Percentiles rank a stretch among this genome's conserved stretches.
These are phyloP conservation scores for Saraca asoca DNA, from an alignment of 331 rosid genomes.

Conservation along the genomic window DNA sequence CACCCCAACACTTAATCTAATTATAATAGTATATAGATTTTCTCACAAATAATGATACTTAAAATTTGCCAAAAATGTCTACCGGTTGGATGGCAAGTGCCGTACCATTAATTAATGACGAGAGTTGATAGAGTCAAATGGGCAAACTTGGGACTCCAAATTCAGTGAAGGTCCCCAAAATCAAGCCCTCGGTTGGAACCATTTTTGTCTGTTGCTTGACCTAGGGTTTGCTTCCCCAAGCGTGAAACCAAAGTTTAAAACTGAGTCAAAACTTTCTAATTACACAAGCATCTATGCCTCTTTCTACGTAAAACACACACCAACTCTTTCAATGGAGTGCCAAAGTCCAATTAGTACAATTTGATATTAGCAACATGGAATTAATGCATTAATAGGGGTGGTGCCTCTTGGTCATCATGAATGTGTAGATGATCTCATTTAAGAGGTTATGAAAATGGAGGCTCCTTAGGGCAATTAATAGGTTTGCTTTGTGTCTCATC, in stretches of 20 bases:
- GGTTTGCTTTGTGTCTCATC: constrained; percentile 22
- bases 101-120: constrained; percentile 52
- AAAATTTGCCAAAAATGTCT: constrained; percentile 45
- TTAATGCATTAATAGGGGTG: constrained; percentile 27
- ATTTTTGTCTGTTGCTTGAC: constrained; percentile 74
- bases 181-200: constrained; percentile 79
- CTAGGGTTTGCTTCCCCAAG: constrained; percentile 73
- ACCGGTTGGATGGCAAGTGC: constrained; percentile 44
- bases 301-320: constrained; percentile 51
- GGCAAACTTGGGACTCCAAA: constrained; percentile 69
- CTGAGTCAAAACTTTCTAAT: constrained; percentile 56
- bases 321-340: constrained; percentile 29
- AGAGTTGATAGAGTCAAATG: constrained; percentile 51
- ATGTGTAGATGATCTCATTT: constrained; percentile 6
- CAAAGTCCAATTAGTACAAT: constrained; percentile 23
- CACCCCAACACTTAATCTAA: not conserved
- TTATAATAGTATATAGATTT: not conserved
- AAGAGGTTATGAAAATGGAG: constrained; percentile 9
- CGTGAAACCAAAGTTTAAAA: constrained; percentile 62
- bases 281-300: constrained; percentile 57
- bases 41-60: constrained; percentile 25
- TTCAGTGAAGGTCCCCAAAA: constrained; percentile 74
- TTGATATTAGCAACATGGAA: constrained; percentile 14
- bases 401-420: constrained; percentile 23
- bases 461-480: constrained; percentile 27